Conservation (phyloP, 305 asterid genomes). For the Fraxinus nigra region DNA sequence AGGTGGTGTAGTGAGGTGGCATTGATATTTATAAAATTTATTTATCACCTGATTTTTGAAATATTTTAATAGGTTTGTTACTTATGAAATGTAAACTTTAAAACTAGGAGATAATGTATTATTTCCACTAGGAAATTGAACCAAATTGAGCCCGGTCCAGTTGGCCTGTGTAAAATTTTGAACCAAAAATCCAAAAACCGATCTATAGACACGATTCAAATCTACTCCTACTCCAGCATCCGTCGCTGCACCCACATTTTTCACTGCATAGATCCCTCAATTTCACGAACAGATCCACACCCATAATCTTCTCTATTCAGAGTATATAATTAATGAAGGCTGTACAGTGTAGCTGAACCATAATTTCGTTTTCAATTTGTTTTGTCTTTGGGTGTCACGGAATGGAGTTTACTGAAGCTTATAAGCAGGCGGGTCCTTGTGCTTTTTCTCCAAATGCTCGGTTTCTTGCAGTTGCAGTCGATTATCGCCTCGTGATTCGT, state of each 20-base stretch:
- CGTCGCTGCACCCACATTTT: background rate
- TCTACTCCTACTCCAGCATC: background rate
- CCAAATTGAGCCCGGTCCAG: background rate
- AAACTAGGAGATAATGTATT: too few relatives aligned
- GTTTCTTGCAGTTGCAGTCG: conserved; percentile 79
- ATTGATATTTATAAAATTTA: too few relatives aligned
- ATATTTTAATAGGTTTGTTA: too few relatives aligned
- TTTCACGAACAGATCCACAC: background rate
- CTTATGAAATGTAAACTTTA: too few relatives aligned
- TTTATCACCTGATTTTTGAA: too few relatives aligned
- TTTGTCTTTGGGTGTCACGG: conserved; percentile 12
- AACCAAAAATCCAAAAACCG: background rate
- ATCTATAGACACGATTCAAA: background rate
- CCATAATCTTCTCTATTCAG: background rate
- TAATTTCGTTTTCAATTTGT: background rate
- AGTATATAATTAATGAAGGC: background rate
- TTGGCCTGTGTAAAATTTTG: background rate
- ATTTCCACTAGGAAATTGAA: background rate
- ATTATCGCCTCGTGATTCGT: conserved; percentile 92
- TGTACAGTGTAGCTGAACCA: background rate
- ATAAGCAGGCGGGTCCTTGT: conserved; percentile 78
- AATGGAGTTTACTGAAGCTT: conserved; percentile 94
- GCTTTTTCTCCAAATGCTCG: conserved; percentile 91
- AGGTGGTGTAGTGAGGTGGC: too few relatives aligned
- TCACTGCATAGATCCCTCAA: conserved; percentile 3